Conservation (phyloP, 352 stramenopile genomes). For the Phytophthora pini region DNA sequence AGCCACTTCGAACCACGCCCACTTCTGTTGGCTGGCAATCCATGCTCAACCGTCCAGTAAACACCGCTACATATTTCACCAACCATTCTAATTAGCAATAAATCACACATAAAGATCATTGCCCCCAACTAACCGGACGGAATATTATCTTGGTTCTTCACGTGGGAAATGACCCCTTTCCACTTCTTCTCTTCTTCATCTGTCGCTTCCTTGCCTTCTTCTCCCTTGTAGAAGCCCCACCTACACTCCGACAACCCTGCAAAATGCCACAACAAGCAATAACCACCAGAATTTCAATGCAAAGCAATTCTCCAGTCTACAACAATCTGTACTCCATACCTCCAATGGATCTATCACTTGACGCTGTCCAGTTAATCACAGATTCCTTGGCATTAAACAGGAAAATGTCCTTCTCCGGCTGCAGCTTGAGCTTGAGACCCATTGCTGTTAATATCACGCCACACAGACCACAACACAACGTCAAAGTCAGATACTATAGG, state of each 20-base stretch:
- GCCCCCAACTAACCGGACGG: conserved; percentile 41
- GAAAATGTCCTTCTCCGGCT: conserved; percentile 81
- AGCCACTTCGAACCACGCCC: conserved; percentile 83
- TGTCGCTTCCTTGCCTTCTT: conserved; percentile 8
- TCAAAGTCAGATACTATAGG: background rate
- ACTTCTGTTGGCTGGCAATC: conserved; percentile 79
- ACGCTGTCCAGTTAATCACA: conserved; percentile 68
- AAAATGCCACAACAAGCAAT: conserved; percentile 4
- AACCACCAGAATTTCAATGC: conserved; percentile 1
- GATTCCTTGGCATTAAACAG: conserved; percentile 66
- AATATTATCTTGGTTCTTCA: conserved; percentile 63
- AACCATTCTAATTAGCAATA: conserved; percentile 2
- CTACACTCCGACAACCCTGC: conserved; percentile 69
- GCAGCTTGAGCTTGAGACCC: conserved; percentile 76
- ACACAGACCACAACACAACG: conserved; percentile 10
- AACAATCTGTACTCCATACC: conserved; percentile 34
- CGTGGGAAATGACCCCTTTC: conserved; percentile 43
- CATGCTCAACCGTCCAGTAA: conserved; percentile 73
- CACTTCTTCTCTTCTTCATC: conserved; percentile 25
- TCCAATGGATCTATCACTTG: conserved; percentile 83
- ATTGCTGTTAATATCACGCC: conserved; percentile 47
- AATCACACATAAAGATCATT: background rate
- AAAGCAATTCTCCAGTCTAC: background rate
- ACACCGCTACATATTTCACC: conserved; percentile 57
- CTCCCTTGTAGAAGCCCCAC: conserved; percentile 67